phyloP scores from a whole-genome alignment of 2,329 filamentous ascomycete genomes.

The Tolypocladium pustulatum region DNA sequence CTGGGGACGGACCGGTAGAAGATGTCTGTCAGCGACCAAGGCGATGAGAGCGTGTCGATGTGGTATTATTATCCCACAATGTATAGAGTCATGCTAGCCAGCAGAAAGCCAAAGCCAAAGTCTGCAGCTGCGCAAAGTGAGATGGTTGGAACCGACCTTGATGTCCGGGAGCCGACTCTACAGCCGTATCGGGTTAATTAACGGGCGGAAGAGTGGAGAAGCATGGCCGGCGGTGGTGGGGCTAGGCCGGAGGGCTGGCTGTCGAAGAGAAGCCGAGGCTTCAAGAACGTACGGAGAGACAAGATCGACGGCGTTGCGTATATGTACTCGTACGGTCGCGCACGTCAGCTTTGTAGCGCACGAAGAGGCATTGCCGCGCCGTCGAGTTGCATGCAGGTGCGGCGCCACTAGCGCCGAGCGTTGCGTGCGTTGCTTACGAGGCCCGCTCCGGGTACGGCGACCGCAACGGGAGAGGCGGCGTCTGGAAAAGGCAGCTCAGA shows the following conservation, averaged over 20 bases:
- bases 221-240: background rate
- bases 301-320: background rate
- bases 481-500: background rate
- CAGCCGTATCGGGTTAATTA: background rate
- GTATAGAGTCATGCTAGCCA: constrained; percentile 4
- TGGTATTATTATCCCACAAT: constrained; percentile 1
- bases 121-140: background rate
- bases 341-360: background rate
- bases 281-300: background rate
- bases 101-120: background rate
- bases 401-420: background rate
- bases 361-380: background rate
- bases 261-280: background rate
- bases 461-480: background rate
- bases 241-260: background rate
- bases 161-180: background rate
- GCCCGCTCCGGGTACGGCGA: background rate
- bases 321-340: background rate
- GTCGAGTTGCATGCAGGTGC: background rate
- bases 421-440: background rate
- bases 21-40: background rate
- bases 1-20: background rate
- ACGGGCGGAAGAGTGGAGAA: background rate
- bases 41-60: background rate
- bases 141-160: background rate